phyloP scores from a whole-genome alignment of 352 stramenopile genomes.

The Phytopythium sindhum region DNA sequence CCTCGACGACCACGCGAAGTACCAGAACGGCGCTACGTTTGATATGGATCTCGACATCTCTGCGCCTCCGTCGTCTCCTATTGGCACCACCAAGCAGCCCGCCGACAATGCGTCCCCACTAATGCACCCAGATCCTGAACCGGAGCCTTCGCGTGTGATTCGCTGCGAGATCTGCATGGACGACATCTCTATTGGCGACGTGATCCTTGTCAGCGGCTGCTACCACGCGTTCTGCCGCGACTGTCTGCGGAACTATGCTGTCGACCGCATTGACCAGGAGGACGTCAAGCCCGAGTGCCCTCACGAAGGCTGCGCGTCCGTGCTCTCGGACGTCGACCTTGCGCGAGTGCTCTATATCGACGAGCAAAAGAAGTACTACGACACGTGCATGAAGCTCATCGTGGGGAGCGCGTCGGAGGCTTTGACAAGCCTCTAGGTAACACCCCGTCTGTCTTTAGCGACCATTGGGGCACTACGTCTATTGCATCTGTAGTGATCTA shows the following conservation, averaged over 20 bases:
- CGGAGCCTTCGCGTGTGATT: not conserved
- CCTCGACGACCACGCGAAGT: too few relatives aligned
- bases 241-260: slow-evolving; percentile 2
- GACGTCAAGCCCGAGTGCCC: not conserved
- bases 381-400: not conserved
- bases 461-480: too few relatives aligned
- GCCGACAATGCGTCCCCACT: not conserved
- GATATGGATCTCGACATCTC: not conserved
- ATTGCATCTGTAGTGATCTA: too few relatives aligned
- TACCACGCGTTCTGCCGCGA: not conserved
- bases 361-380: slow-evolving; percentile 1
- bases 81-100: not conserved
- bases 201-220: not conserved
- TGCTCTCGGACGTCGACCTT: not conserved
- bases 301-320: not conserved
- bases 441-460: not conserved
- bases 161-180: not conserved
- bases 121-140: not conserved
- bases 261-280: not conserved
- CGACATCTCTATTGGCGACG: not conserved
- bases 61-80: not conserved
- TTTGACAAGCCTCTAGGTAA: not conserved
- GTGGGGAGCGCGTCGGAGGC: not conserved
- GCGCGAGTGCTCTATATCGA: slow-evolving; percentile 1
- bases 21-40: too few relatives aligned